These are phyloP conservation scores for Roridomyces roridus DNA, from an alignment of 768 basidiomycete genomes.

Conservation along the genomic window DNA sequence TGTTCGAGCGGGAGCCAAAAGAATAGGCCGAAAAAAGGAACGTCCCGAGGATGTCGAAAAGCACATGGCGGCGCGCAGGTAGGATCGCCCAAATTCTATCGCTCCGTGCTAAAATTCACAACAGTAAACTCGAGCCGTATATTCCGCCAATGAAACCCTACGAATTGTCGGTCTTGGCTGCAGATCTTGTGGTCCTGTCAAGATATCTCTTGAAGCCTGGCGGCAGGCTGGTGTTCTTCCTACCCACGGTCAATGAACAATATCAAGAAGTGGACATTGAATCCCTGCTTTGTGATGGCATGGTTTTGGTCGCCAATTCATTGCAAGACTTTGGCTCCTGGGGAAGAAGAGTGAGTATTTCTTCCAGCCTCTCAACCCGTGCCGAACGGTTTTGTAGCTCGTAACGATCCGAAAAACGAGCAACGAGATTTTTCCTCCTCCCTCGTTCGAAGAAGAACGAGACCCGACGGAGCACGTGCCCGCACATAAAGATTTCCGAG, in stretches of 20 bases:
- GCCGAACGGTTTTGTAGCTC: constrained; percentile 55
- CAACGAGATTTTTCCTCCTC: constrained; percentile 50
- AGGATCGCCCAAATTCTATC: constrained; percentile 30
- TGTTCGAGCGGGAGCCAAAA: constrained; percentile 87
- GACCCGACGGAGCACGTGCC: constrained; percentile 55
- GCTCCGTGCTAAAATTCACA: constrained; percentile 22
- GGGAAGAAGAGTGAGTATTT: constrained; percentile 80
- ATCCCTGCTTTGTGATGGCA: constrained; percentile 79
- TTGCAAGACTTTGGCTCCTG: constrained; percentile 94
- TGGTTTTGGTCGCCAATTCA: constrained; percentile 89
- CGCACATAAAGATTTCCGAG: constrained; percentile 88
- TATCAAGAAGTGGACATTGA: constrained; percentile 89
- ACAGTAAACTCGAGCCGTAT: constrained; percentile 70
- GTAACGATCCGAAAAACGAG: constrained; percentile 87
- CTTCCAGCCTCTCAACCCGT: neutral
- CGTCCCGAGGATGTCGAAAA: constrained; percentile 46
- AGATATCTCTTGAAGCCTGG: constrained; percentile 84
- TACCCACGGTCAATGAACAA: constrained; percentile 91
- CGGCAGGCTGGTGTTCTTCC: constrained; percentile 94
- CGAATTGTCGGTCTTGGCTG: constrained; percentile 83
- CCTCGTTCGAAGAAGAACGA: constrained; percentile 53
- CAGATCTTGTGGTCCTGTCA: constrained; percentile 82
- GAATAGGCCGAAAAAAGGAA: constrained; percentile 71
- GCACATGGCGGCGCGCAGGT: constrained; percentile 49
- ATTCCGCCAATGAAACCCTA: constrained; percentile 92